Percentiles rank a stretch among this genome's conserved stretches.
These are phyloP conservation scores for Santalum album DNA, from an alignment of 164 flowering plant species.

Conservation along the genomic window DNA sequence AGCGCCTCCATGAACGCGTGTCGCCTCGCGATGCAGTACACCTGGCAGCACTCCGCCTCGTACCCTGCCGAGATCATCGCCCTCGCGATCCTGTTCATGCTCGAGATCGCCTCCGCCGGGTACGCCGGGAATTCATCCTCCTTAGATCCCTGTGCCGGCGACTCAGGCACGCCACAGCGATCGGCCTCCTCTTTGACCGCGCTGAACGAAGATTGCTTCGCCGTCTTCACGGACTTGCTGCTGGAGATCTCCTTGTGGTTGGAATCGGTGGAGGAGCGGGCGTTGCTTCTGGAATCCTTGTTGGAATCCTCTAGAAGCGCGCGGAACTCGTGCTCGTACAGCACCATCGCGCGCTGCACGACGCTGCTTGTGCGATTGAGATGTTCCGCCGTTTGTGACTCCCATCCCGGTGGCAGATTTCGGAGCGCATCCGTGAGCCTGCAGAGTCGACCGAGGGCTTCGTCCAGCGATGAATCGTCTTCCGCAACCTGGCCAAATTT, in stretches of 20 bases:
- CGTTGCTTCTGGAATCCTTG: not conserved
- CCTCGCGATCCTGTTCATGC: constrained; percentile 31
- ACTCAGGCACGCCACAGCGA: constrained; percentile 12
- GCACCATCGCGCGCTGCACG: constrained; percentile 48
- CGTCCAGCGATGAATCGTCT: constrained; percentile 22
- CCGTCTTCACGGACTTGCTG: not conserved
- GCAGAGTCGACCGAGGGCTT: constrained; percentile 21
- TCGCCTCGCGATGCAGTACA: constrained; percentile 34
- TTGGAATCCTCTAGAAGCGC: constrained; percentile 24
- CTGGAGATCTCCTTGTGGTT: constrained; percentile 2
- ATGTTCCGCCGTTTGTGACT: not conserved
- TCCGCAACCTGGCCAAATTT: constrained; percentile 17
- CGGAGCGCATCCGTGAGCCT: constrained; percentile 16
- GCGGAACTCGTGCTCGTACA: constrained; percentile 62
- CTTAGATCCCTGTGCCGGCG: not conserved
- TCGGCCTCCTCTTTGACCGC: constrained; percentile 6
- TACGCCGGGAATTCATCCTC: constrained; percentile 28
- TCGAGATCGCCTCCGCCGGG: constrained; percentile 25
- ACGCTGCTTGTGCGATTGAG: constrained; percentile 27
- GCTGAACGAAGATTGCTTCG: constrained; percentile 5
- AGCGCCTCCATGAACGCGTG: constrained; percentile 30
- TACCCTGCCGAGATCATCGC: constrained; percentile 57
- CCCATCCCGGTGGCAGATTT: constrained; percentile 6
- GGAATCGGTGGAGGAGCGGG: not conserved
- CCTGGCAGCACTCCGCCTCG: constrained; percentile 56